Evolutionary conservation across 192 early-diverging fungal species (phyloP), one percentile per base, ranked within the genome.

Genomic region (Haplosporangium gracile): DNA sequence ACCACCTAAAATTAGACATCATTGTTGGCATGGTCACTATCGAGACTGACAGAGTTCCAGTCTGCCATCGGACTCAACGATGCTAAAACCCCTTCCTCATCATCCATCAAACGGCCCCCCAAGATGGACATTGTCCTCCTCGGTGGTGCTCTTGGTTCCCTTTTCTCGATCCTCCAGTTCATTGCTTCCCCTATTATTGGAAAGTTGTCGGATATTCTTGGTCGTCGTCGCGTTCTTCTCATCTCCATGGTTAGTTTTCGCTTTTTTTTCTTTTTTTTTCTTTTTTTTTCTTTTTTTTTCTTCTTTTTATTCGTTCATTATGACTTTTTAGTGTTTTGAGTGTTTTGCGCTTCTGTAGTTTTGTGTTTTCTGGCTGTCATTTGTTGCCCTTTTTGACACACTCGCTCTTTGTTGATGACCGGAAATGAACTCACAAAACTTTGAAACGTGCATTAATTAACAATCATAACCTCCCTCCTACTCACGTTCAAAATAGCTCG

Each of bases 121-220:
- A 91, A 89, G 77, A 92, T 91, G 92, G 92, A 93, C 71, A 87
- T 98, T 42, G 95, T 99, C 0, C 89, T 99, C 40, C 92, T 99
- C 57, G 98, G 98, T 32, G 98, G 98, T 0, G 89, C 94, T 9
- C 78, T 99, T 4, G 98, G 98, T 1, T 97, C 96, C 10, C 82
- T 99, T 45, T 99, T 98, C 89, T 98, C 98, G 47, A 92, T 99
- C 32, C 90, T 99, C 65, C 98, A 99, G 88, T 98, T 97, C 88
- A 79, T 98, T 26, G 92, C 93, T 11, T 93, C 96, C 9, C 98
- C 98, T 4, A 70, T 93, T 9, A 98, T 99, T 71, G 98, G 98
- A 4, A 85, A 90, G 20, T 85, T 94, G 40, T 93, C 94, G 9
- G 98, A 99, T 85, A 79, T 85, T 38, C 93, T 93, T 63, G 98